Conservation (phyloP, 192 early-diverging fungal species). For the Coemansia sp. region DNA sequence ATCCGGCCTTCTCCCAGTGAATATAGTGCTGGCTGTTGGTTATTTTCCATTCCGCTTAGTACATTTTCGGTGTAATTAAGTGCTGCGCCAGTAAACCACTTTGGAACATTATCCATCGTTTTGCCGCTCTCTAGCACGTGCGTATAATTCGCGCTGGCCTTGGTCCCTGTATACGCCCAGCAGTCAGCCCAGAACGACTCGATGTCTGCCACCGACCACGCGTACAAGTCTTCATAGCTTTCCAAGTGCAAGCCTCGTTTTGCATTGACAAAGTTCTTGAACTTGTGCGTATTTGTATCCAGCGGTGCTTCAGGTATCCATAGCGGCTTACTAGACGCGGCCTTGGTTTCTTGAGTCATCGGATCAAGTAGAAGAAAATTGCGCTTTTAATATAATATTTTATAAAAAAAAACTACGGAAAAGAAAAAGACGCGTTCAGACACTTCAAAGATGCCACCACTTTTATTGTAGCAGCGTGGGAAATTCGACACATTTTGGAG, state of each 20-base stretch:
- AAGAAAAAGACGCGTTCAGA: background rate
- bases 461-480: background rate
- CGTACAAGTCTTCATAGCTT: constrained; percentile 72
- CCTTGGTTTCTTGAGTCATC: constrained; percentile 24
- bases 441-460: background rate
- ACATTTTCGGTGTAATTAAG: constrained; percentile 95
- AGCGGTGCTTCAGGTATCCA: constrained; percentile 64
- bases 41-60: constrained; percentile 57
- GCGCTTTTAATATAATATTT: background rate
- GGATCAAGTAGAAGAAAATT: background rate
- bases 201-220: constrained; percentile 79
- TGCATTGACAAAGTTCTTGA: constrained; percentile 70
- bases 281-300: constrained; percentile 67
- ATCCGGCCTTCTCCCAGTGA: constrained; percentile 49
- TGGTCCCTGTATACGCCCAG: constrained; percentile 66
- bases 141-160: constrained; percentile 15
- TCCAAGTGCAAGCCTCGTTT: constrained; percentile 56
- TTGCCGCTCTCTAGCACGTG: constrained; percentile 67
- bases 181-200: constrained; percentile 84
- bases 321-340: constrained; percentile 33
- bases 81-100: constrained; percentile 82
- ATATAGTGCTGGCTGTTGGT: constrained; percentile 45
- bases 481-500: background rate
- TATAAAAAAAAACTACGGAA: background rate
- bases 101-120: constrained; percentile 83